phyloP scores from a whole-genome alignment of 2,329 filamentous ascomycete species.

The Trichoderma lentiforme region DNA sequence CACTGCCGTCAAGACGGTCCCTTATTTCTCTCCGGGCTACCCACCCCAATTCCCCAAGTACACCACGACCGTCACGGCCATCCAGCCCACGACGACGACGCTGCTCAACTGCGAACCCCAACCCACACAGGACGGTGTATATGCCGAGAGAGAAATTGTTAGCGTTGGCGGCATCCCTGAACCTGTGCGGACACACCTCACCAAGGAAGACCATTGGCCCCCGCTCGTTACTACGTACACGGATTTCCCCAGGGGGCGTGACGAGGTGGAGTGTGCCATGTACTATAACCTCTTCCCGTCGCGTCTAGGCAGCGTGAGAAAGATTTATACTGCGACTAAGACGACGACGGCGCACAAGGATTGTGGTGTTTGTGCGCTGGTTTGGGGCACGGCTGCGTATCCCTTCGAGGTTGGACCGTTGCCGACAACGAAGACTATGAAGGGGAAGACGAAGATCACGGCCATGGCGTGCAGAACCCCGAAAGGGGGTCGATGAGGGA shows the following conservation, averaged over 20 bases:
- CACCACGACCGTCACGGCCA: constrained; percentile 24
- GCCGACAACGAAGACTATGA: not conserved
- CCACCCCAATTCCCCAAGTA: constrained; percentile 24
- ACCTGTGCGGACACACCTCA: not conserved
- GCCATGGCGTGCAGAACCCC: not conserved
- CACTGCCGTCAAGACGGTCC: constrained; percentile 8
- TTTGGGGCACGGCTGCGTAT: not conserved
- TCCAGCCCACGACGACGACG: constrained; percentile 16
- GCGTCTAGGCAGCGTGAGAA: not conserved
- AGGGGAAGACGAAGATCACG: not conserved
- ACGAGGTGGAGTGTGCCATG: not conserved
- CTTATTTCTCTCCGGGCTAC: constrained; percentile 16
- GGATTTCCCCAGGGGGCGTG: not conserved
- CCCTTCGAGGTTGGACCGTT: not conserved
- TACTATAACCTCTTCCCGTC: not conserved
- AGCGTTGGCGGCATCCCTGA: not conserved
- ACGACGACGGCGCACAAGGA: not conserved
- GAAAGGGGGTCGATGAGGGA: not conserved
- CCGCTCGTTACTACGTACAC: not conserved
- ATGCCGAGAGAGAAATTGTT: not conserved
- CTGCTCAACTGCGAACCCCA: constrained; percentile 18
- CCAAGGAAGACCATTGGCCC: not conserved
- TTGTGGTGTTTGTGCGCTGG: not conserved
- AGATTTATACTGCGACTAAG: not conserved
- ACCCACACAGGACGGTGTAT: not conserved